Conservation (phyloP, 768 basidiomycete species). For the Auricularia sp. region DNA sequence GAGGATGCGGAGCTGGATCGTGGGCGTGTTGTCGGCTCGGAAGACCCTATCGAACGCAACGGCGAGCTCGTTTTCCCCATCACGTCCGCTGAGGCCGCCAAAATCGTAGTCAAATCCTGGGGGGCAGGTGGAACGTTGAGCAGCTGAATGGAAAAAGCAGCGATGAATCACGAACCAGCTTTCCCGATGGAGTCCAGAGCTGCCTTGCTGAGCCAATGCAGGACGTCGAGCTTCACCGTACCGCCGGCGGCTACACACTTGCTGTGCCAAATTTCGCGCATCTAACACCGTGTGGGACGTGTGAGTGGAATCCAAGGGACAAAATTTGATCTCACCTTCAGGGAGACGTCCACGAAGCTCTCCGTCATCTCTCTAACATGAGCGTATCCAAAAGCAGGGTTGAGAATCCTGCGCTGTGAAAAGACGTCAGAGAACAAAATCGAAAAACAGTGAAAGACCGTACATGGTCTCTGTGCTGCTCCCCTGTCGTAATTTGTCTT, state of each 20-base stretch:
- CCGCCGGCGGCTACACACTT: not conserved
- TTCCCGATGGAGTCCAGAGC: conserved; percentile 16
- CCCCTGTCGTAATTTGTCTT: not conserved
- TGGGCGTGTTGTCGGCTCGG: not conserved
- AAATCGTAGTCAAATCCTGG: conserved; percentile 27
- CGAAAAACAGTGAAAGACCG: not conserved
- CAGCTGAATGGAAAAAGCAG: conserved; percentile 15
- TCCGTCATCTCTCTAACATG: conserved; percentile 49
- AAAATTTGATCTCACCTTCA: not conserved
- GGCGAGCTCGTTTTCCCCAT: conserved; percentile 21
- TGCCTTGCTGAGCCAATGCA: conserved; percentile 22
- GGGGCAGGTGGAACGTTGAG: not conserved
- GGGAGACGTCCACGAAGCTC: conserved; percentile 34
- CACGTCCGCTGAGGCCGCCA: conserved; percentile 17
- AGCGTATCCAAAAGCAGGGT: conserved; percentile 53
- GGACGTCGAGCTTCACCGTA: conserved; percentile 19
- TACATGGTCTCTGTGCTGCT: not conserved
- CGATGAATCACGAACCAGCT: conserved; percentile 28
- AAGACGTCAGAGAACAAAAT: not conserved
- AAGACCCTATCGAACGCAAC: conserved; percentile 20
- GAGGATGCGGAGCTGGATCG: not conserved
- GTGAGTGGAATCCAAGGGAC: not conserved
- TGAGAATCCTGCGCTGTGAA: conserved; percentile 20
- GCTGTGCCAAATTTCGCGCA: conserved; percentile 14
- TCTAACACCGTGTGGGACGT: conserved; percentile 14